Evolutionary conservation across 2,329 filamentous ascomycete genomes (phyloP).

Genomic region (Hirsutella thompsonii): DNA sequence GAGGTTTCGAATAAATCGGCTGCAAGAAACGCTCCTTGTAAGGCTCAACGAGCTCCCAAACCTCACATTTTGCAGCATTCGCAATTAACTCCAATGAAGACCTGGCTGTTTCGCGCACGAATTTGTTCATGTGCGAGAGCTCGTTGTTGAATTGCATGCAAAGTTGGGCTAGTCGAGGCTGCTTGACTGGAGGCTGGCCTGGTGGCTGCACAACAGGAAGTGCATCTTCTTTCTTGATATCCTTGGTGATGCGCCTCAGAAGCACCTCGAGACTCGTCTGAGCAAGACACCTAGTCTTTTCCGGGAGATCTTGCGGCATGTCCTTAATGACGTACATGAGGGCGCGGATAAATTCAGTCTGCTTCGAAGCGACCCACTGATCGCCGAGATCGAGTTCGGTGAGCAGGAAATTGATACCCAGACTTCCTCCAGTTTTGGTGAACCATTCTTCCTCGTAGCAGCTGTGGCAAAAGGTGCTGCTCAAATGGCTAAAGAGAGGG

Average conservation of each 20-base stretch:
- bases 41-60: slow-evolving; percentile 79
- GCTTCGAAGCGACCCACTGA: slow-evolving; percentile 67
- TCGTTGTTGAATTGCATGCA: slow-evolving; percentile 81
- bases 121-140: slow-evolving; percentile 88
- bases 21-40: slow-evolving; percentile 83
- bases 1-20: slow-evolving; percentile 88
- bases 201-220: slow-evolving; percentile 22
- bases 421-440: slow-evolving; percentile 82
- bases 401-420: slow-evolving; percentile 80
- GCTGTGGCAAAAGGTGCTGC: slow-evolving; percentile 78
- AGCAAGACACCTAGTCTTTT: slow-evolving; percentile 72
- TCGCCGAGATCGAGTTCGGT: slow-evolving; percentile 78
- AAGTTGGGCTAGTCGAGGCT: slow-evolving; percentile 56
- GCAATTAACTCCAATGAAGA: slow-evolving; percentile 71
- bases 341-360: slow-evolving; percentile 81
- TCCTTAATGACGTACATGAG: slow-evolving; percentile 97
- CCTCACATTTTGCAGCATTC: slow-evolving; percentile 60
- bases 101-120: slow-evolving; percentile 81
- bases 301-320: slow-evolving; percentile 86
- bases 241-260: slow-evolving; percentile 65
- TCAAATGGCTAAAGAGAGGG: slow-evolving; percentile 73
- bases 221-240: slow-evolving; percentile 63
- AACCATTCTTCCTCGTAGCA: slow-evolving; percentile 99
- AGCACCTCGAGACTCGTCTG: slow-evolving; percentile 74
- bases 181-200: slow-evolving; percentile 32